phyloP scores from a whole-genome alignment of 495 filamentous ascomycete genomes.

The Trichocladium antarcticum region DNA sequence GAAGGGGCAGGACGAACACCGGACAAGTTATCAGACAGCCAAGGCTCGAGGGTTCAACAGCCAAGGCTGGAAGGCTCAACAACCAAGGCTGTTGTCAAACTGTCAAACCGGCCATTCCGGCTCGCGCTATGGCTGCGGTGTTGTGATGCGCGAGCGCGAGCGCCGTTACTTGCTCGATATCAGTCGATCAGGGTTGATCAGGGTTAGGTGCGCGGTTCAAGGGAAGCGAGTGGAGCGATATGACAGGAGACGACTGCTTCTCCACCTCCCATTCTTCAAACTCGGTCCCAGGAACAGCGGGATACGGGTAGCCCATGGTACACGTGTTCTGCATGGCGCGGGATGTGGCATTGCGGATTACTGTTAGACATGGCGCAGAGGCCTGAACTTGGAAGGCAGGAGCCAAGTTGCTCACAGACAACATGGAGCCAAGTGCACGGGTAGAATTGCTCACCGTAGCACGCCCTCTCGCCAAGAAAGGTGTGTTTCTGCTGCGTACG shows the following conservation, averaged over 20 bases:
- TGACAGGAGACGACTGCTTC: too few relatives aligned
- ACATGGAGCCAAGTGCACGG: too few relatives aligned
- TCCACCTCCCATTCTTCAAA: too few relatives aligned
- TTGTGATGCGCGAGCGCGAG: neutral
- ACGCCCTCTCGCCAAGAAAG: conserved; percentile 6
- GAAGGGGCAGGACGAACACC: neutral
- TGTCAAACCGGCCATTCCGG: neutral
- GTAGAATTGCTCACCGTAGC: too few relatives aligned
- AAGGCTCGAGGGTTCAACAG: neutral
- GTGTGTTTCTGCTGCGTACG: too few relatives aligned
- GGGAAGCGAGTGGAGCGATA: too few relatives aligned
- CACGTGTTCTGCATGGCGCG: neutral
- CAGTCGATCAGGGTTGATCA: too few relatives aligned
- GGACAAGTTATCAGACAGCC: neutral
- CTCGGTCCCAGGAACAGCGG: neutral
- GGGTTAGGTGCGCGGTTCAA: too few relatives aligned
- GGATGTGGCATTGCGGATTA: neutral
- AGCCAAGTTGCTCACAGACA: too few relatives aligned
- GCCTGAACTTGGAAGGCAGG: too few relatives aligned
- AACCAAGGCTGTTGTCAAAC: neutral
- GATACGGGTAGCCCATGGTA: neutral
- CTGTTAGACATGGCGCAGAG: neutral
- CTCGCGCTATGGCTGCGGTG: neutral
- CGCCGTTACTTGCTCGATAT: too few relatives aligned
- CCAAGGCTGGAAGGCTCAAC: neutral